Evolutionary conservation across 73 alveolate species (phyloP), one percentile per base, ranked within the genome.

Genomic region (Uronychia setigera): DNA sequence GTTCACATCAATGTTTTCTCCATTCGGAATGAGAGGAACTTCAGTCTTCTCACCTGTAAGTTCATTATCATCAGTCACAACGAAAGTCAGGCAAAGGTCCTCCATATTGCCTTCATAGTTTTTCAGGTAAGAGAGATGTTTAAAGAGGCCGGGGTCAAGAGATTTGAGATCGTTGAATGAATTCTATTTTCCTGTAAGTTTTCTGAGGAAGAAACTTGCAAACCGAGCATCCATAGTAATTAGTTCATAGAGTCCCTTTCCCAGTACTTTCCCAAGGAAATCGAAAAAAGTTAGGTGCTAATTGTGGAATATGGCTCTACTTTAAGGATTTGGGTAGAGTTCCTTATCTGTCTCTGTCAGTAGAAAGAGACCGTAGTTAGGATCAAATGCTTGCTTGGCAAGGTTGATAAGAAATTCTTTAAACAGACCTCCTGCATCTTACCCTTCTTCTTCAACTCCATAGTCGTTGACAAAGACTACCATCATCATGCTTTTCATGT

Each of bases 371-470:
- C 97, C 97, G 89, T 96, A 96, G 82, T 94, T 81, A 25, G 99
- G 99, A 34, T 96, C 92, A 83, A 97, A 97, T 74, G 93, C 97
- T 78, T 92, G 94, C 94, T 93, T 87, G 59, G 98, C 86, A 46
- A 96, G 91, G 0, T 94, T 79, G 32, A 95, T 92, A 28, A 97
- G 74, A 92, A 96, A 97, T 85, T 97, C 99, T 86, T 97, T 97
- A 79, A 96, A 96, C 9, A 97, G 93, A 11, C 99, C 99, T 26
- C 99, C 99, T 0, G 98, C 98, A 87, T 97, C 99, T 35, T 86
- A 85, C 28, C 99, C 99, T 80, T 94, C 98, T 85, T 97, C 99
- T 31, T 91, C 94, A 79, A 85, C 82, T 5, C 98, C 98, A 33
- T 76, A 58, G 0, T 85, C 88, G 67, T 86, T 91, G 14, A 94